Evolutionary conservation across 306 rosid genomes (phyloP), one percentile per base, ranked within the genome.

Genomic region (Senna siamea): DNA sequence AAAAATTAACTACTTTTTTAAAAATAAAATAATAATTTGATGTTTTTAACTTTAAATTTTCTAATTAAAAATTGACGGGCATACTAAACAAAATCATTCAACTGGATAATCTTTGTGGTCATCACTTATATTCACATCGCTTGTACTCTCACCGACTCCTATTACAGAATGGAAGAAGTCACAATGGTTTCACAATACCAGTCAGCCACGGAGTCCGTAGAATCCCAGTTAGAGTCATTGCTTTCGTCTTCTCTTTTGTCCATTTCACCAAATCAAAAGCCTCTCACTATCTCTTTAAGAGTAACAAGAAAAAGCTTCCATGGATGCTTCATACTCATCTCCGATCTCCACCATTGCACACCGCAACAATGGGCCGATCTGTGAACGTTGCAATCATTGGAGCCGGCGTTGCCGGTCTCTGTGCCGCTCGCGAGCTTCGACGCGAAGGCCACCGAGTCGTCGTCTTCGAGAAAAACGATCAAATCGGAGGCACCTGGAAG

Each of bases 351-450:
- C 22, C 41, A 11, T 23, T 4, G 9, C 5, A 13, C 17, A 13
- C 64, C 37, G 12, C 9, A 37, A 26, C 26, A 9, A 71, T 55
- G 76, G 6, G 8, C 55, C 65, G 32, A 2, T 76, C 78, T 7
- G 15, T 65, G 13, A 66, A 59, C 32, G 81, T 76, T 5, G 85
- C 85, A 0, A 81, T 81, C 0, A 76, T 81, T 11, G 85, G 85
- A 12, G 81, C 85, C 1, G 85, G 84, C 0, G 74, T 64, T 3
- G 72, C 80, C 6, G 85, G 85, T 30, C 74, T 81, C 7, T 32
- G 37, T 0, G 78, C 74, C 0, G 81, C 85, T 17, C 78, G 78
- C 2, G 85, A 76, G 23, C 81, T 76, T 2, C 64, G 41, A 3
- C 53, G 81, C 0, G 75, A 81, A 72, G 23, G 58, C 50, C 85